A percentile compares a stretch with the other conserved stretches of the same genome.
These are phyloP conservation scores for Tuber microsphaerosporum DNA, from an alignment of 495 filamentous ascomycete species.

Conservation along the genomic window DNA sequence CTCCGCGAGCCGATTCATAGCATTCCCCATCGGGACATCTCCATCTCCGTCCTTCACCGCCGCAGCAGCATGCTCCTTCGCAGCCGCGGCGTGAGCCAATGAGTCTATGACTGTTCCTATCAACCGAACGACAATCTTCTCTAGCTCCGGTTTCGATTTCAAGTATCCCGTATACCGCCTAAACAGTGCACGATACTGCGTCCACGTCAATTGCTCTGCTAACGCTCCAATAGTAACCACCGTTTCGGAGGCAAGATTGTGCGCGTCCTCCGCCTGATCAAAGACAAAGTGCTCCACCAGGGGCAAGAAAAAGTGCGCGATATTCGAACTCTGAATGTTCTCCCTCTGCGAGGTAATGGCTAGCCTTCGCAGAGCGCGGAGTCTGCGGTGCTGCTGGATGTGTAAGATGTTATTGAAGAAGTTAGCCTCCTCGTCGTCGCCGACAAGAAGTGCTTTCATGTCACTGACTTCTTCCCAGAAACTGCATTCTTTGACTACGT, in stretches of 20 bases:
- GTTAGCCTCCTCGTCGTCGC: slow-evolving; percentile 76
- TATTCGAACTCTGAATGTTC: slow-evolving; percentile 62
- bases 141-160: slow-evolving; percentile 68
- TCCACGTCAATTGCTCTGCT: slow-evolving; percentile 74
- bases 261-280: slow-evolving; percentile 66
- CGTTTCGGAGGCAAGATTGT: slow-evolving; percentile 77
- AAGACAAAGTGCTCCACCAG: slow-evolving; percentile 92
- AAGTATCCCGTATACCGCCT: slow-evolving; percentile 73
- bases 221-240: slow-evolving; percentile 66
- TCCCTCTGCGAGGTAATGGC: slow-evolving; percentile 57
- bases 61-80: slow-evolving; percentile 5
- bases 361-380: slow-evolving; percentile 72
- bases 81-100: slow-evolving; percentile 44
- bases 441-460: slow-evolving; percentile 63
- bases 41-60: slow-evolving; percentile 33
- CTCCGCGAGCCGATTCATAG: slow-evolving; percentile 48
- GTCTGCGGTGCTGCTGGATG: slow-evolving; percentile 79
- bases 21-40: slow-evolving; percentile 41
- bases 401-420: slow-evolving; percentile 91
- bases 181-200: slow-evolving; percentile 77
- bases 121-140: slow-evolving; percentile 77
- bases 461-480: slow-evolving; percentile 63
- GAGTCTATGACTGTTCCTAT: slow-evolving; percentile 74
- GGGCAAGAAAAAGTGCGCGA: slow-evolving; percentile 81
- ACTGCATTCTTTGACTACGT: slow-evolving; percentile 64